Evolutionary conservation across 1,284 basidiomycete species (phyloP).

Genomic region (Rhodotorula mucilaginosa): DNA sequence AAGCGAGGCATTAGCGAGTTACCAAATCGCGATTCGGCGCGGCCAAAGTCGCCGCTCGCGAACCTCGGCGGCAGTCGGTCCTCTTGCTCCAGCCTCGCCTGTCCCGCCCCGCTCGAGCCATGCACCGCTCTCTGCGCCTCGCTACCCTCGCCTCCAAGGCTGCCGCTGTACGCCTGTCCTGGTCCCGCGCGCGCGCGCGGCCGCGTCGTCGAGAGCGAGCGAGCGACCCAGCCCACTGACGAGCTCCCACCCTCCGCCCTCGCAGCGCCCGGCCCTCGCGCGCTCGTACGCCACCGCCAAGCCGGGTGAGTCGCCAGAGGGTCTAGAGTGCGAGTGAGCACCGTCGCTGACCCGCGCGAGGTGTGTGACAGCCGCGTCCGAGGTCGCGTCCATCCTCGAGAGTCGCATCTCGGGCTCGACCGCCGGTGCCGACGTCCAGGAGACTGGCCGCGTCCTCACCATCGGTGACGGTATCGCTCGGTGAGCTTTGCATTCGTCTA

Average conservation of each 20-base stretch:
- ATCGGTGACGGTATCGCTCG: slow-evolving; percentile 99
- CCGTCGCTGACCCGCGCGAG: slow-evolving; percentile 42
- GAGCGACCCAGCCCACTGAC: slow-evolving; percentile 4
- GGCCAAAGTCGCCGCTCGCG: too few relatives aligned
- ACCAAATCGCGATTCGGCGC: too few relatives aligned
- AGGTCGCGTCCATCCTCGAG: slow-evolving; percentile 99
- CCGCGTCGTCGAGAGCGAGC: slow-evolving; percentile 1
- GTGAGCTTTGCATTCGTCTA: slow-evolving; percentile 16
- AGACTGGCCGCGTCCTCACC: slow-evolving; percentile 97
- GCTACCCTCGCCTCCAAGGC: slow-evolving; percentile 32
- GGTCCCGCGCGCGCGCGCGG: background rate
- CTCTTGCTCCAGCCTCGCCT: slow-evolving; percentile 8
- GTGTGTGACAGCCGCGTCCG: slow-evolving; percentile 84
- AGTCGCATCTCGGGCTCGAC: slow-evolving; percentile 92
- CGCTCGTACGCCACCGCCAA: slow-evolving; percentile 92
- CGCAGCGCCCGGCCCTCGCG: slow-evolving; percentile 33
- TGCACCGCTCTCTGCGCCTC: slow-evolving; percentile 36
- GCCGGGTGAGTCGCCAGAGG: slow-evolving; percentile 67
- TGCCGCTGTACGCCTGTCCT: slow-evolving; percentile 16
- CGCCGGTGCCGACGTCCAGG: slow-evolving; percentile 90
- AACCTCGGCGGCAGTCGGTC: slow-evolving; percentile 3
- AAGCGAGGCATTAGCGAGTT: too few relatives aligned
- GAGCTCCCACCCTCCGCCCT: slow-evolving; percentile 16
- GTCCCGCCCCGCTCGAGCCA: slow-evolving; percentile 14
- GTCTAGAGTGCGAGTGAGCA: background rate